Evolutionary conservation across 768 basidiomycete genomes (phyloP), one percentile per base, ranked within the genome.

Genomic region (Phanerochaete carnosa): DNA sequence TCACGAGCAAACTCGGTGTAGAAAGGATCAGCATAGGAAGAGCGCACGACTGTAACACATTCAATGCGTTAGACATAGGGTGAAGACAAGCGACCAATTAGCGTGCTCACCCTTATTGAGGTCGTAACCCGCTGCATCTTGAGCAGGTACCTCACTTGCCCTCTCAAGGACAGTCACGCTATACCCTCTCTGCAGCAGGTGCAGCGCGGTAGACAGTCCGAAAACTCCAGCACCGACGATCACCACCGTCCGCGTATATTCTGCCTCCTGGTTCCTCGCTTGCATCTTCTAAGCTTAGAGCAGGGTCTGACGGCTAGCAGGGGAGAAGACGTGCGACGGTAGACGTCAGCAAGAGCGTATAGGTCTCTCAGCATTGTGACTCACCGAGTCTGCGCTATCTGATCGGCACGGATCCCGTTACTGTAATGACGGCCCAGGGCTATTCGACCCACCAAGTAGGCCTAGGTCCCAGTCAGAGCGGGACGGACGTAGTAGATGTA

Each of bases 151-250:
- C 2, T 75, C 74, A 1, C 69, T 67, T 7, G 90, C 83, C 63
- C 87, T 81, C 69, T 96, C 95, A 53, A 96, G 77, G 7, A 97
- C 74, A 0, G 85, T 91, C 63, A 96, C 81, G 16, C 73, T 78
- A 73, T 87, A 94, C 19, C 90, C 88, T 61, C 86, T 76, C 57
- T 76, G 71, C 52, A 95, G 77, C 55, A 96, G 84, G 69, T 92
- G 86, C 65, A 86, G 81, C 1, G 94, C 95, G 0, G 95, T 90
- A 19, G 93, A 95, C 53, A 92, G 76, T 6, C 95, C 95, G 70
- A 95, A 95, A 64, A 87, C 87, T 4, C 93, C 93, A 43, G 90
- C 87, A 28, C 93, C 93, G 45, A 93, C 77, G 62, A 95, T 87
- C 55, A 94, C 68, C 47, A 88, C 76, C 54, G 68, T 57, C n/a